Evolutionary conservation across 2,329 filamentous ascomycete species (phyloP).

Genomic region (Sporothrix pseudoabietina): DNA sequence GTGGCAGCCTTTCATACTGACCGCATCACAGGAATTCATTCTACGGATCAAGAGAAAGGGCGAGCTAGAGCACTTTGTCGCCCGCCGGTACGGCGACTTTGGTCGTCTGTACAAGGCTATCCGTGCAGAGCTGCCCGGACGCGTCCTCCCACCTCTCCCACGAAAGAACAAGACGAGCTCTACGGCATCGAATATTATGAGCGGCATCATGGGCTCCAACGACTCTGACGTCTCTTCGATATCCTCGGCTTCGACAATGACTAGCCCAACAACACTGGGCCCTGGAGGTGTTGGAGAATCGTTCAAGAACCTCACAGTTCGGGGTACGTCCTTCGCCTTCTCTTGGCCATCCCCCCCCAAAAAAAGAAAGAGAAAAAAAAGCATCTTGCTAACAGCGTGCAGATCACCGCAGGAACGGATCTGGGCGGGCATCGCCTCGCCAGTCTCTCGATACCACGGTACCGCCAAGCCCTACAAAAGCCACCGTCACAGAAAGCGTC

Average conservation of each 20-base stretch:
- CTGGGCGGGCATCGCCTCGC: slow-evolving; percentile 47
- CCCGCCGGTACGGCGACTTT: slow-evolving; percentile 88
- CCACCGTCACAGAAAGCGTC: slow-evolving; percentile 42
- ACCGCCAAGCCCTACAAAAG: slow-evolving; percentile 39
- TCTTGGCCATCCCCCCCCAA: too few relatives aligned
- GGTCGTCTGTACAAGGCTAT: slow-evolving; percentile 75
- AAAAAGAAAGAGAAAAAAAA: too few relatives aligned
- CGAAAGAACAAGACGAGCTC: slow-evolving; percentile 87
- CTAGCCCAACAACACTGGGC: slow-evolving; percentile 38
- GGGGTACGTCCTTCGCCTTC: slow-evolving; percentile 30
- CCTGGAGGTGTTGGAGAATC: slow-evolving; percentile 40
- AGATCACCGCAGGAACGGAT: slow-evolving; percentile 39
- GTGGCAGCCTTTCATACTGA: not conserved
- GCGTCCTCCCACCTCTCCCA: slow-evolving; percentile 81
- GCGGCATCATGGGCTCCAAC: slow-evolving; percentile 56
- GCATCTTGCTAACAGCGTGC: not conserved
- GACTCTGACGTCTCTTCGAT: slow-evolving; percentile 79
- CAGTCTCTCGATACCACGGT: slow-evolving; percentile 49
- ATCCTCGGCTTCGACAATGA: slow-evolving; percentile 74
- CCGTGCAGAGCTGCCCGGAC: slow-evolving; percentile 84
- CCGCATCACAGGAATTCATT: slow-evolving; percentile 71
- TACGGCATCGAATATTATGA: slow-evolving; percentile 61
- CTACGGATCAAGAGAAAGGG: slow-evolving; percentile 80
- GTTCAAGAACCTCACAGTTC: slow-evolving; percentile 49
- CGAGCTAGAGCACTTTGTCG: slow-evolving; percentile 76